These are phyloP conservation scores for Platismatia glauca DNA, from an alignment of 495 filamentous ascomycete genomes.

Conservation along the genomic window DNA sequence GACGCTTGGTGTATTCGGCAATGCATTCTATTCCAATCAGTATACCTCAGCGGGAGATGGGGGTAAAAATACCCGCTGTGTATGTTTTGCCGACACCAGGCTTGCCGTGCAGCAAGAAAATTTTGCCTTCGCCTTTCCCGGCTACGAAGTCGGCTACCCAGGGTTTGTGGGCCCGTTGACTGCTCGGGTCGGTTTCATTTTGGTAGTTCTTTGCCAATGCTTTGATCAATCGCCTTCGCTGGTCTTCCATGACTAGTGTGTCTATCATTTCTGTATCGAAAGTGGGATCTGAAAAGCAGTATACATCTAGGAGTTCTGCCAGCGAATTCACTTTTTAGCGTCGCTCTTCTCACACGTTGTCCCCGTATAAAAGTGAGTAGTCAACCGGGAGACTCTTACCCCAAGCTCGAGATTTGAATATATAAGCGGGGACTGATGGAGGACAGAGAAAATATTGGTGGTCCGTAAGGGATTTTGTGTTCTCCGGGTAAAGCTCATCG, in stretches of 20 bases:
- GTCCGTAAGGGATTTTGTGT: background rate
- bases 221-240: conserved; percentile 8
- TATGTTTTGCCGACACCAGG: conserved; percentile 28
- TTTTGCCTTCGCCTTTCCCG: conserved; percentile 26
- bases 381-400: background rate
- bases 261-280: conserved; percentile 9
- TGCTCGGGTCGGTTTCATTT: background rate
- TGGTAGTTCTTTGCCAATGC: conserved; percentile 5
- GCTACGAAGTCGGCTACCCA: conserved; percentile 24
- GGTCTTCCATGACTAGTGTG: conserved; percentile 10
- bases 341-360: background rate
- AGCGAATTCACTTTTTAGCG: background rate
- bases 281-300: background rate
- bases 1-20: conserved; percentile 20
- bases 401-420: conserved; percentile 12
- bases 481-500: conserved; percentile 4
- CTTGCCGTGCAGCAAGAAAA: conserved; percentile 27
- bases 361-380: background rate
- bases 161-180: background rate
- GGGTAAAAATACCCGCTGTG: conserved; percentile 17
- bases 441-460: conserved; percentile 12
- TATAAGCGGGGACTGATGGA: background rate
- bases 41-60: background rate
- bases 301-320: background rate
- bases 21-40: conserved; percentile 20